These are phyloP conservation scores for Rhynchospora breviuscula DNA, from an alignment of 176 grass and related monocot species.

Conservation along the genomic window DNA sequence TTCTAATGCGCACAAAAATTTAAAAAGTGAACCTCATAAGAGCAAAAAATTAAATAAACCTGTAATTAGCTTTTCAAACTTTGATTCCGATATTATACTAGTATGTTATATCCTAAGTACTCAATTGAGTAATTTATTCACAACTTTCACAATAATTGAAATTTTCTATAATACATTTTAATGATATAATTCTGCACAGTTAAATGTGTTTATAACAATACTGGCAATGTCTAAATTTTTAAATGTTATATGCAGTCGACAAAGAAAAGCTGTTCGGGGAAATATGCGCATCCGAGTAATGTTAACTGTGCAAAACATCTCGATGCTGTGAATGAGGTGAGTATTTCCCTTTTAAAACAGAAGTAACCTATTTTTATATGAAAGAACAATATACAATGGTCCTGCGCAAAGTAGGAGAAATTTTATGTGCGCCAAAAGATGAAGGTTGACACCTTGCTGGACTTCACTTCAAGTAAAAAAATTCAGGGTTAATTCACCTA, in stretches of 20 bases:
- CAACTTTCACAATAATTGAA: not conserved
- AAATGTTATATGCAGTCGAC: slow-evolving; percentile 22
- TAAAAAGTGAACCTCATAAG: too few relatives aligned
- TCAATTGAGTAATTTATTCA: too few relatives aligned
- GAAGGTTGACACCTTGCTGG: not conserved
- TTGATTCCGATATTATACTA: too few relatives aligned
- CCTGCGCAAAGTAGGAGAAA: not conserved
- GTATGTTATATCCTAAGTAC: too few relatives aligned
- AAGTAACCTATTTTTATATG: not conserved
- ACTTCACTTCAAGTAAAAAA: not conserved
- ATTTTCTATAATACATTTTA: not conserved
- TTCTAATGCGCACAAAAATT: too few relatives aligned
- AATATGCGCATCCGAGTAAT: slow-evolving; percentile 33
- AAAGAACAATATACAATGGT: not conserved
- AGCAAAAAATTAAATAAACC: too few relatives aligned
- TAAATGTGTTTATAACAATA: not conserved
- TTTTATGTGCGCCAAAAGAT: not conserved
- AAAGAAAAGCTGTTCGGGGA: slow-evolving; percentile 28
- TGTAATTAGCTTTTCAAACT: too few relatives aligned
- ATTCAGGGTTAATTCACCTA: not conserved
- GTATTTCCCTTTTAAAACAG: not conserved
- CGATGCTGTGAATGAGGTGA: slow-evolving; percentile 28
- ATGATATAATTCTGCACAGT: not conserved
- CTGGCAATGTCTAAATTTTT: not conserved
- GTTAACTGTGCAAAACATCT: slow-evolving; percentile 32